Evolutionary conservation across 352 stramenopile genomes (phyloP), one percentile per base, ranked within the genome.

Genomic region (Phytophthora sp.): DNA sequence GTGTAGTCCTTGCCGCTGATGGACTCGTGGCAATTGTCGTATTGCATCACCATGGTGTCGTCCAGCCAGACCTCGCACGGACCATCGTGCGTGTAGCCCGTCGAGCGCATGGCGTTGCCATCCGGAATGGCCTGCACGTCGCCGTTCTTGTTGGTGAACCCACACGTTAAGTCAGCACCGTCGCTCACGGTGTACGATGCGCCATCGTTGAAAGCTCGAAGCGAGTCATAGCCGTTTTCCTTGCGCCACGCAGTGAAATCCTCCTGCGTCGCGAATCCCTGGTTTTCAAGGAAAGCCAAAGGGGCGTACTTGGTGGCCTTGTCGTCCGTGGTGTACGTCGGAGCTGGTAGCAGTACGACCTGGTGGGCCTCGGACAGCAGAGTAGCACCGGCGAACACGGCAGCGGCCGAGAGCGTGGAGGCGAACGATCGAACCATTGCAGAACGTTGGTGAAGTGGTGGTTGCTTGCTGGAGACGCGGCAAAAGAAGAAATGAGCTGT

Each of bases 21-120:
- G 17, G 44, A 28, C 2, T 60, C 50, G 53, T 80, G 68, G 39
- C 72, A 80, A 52, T 77, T 77, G 21, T 66, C 53, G 48, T 70
- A 62, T 49, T 71, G 50, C 37, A 75, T 59, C 32, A 80, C 66
- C 42, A 54, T 57, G 4, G 64, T 80, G 38, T 66, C 55, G 54
- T 79, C 74, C 30, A 82, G 67, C 74, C 71, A 82, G 20, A 80
- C 57, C 31, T 82, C 74, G 48, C 74, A 82, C 30, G 74, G 70
- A 2, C 70, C 74, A 23, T 79, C 70, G 49, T 82, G 70, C 27
- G 52, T 84, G 71, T 88, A 88, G 8, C 78, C 78, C 20, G 74
- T 82, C 2, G 64, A 77, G 24, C 68, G 67, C 58, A 78, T 64
- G 30, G 60, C 60, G 17, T 59, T 64, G 37, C 10, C 53, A 7